These are phyloP conservation scores for Xylaria polymorpha DNA, from an alignment of 2,329 filamentous ascomycete genomes.

Conservation along the genomic window DNA sequence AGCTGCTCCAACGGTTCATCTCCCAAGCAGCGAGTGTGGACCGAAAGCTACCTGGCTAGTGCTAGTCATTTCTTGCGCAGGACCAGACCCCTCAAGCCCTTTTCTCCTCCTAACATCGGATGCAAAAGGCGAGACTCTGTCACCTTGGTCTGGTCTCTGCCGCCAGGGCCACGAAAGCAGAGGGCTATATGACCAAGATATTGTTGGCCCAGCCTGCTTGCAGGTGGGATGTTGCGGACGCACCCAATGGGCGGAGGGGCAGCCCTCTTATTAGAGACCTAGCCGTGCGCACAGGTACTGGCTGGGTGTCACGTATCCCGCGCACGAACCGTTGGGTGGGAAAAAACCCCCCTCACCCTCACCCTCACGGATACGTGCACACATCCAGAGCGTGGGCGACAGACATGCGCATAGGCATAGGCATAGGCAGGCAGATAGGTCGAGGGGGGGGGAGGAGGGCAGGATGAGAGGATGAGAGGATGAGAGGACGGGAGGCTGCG, in stretches of 20 bases:
- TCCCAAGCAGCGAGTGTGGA: neutral
- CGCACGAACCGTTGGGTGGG: slow-evolving; percentile 24
- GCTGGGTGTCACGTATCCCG: slow-evolving; percentile 8
- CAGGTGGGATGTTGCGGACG: slow-evolving; percentile 23
- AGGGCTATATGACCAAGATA: slow-evolving; percentile 22
- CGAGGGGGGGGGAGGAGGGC: no score
- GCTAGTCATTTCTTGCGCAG: neutral
- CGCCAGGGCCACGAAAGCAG: slow-evolving; percentile 16
- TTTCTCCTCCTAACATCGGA: neutral
- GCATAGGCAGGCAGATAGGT: no score
- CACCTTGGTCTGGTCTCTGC: slow-evolving; percentile 1
- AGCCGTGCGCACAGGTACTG: slow-evolving; percentile 28
- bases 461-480: no score
- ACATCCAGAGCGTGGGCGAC: neutral
- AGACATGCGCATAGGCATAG: neutral
- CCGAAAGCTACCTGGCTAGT: neutral
- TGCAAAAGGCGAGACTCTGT: slow-evolving; percentile 8
- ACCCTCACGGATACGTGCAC: neutral
- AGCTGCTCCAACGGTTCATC: slow-evolving; percentile 10
- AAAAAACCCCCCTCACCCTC: neutral
- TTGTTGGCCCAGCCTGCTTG: slow-evolving; percentile 25
- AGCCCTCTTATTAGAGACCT: neutral
- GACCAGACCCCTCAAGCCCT: neutral
- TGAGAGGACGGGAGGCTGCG: neutral
- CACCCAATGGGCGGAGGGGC: slow-evolving; percentile 10